Percentiles rank a stretch among this genome's conserved stretches.
phyloP scores from a whole-genome alignment of 2,329 filamentous ascomycete genomes.

The Cercospora beticola region DNA sequence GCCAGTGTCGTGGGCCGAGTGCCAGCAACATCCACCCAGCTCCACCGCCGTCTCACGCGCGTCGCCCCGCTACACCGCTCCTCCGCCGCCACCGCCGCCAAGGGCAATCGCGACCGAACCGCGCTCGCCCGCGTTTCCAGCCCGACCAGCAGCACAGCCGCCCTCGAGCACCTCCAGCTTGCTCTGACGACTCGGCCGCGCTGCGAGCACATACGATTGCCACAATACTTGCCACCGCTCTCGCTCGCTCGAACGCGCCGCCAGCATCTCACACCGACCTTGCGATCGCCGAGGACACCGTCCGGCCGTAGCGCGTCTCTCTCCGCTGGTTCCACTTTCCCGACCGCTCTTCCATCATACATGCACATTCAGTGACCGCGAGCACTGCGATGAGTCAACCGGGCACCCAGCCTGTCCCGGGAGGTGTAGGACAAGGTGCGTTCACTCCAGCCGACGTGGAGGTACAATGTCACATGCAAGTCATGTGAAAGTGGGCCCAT shows the following conservation, averaged over 20 bases:
- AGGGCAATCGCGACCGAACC: constrained; percentile 15
- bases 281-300: constrained; percentile 3
- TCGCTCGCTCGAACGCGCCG: constrained; percentile 8
- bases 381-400: constrained; percentile 32
- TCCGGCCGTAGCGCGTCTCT: background rate
- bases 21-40: background rate
- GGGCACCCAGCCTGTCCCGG: constrained; percentile 28
- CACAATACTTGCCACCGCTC: background rate
- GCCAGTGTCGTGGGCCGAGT: background rate
- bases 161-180: constrained; percentile 6
- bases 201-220: constrained; percentile 1
- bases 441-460: constrained; percentile 6
- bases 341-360: constrained; percentile 14
- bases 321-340: constrained; percentile 4
- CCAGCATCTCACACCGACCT: background rate
- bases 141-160: constrained; percentile 10
- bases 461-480: constrained; percentile 15
- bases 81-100: background rate
- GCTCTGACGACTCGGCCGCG: background rate
- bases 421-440: constrained; percentile 30
- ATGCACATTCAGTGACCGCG: constrained; percentile 24
- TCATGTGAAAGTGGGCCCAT: constrained; percentile 16
- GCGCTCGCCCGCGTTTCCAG: constrained; percentile 14
- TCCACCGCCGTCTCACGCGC: background rate
- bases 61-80: background rate